Percentiles rank a stretch among this genome's conserved stretches.
These are phyloP conservation scores for Zoysia matrella DNA, from an alignment of 202 grass and related monocot species.

Conservation along the genomic window DNA sequence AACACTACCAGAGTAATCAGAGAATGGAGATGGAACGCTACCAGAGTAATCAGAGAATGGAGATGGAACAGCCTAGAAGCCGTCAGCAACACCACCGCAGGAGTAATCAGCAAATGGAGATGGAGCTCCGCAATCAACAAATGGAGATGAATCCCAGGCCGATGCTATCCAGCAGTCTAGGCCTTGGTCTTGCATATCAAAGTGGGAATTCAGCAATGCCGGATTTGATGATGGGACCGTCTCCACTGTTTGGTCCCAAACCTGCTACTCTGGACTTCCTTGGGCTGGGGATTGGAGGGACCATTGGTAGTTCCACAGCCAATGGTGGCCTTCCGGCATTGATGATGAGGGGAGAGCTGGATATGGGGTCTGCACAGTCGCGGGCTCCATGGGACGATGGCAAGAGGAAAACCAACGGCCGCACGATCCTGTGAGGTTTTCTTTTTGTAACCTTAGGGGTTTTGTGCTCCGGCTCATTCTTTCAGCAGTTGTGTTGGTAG, in stretches of 20 bases:
- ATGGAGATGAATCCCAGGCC: slow-evolving; percentile 52
- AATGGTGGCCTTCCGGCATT: too few relatives aligned
- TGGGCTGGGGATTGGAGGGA: too few relatives aligned
- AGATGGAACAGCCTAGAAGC: slow-evolving; percentile 9
- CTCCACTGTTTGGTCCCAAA: slow-evolving; percentile 59
- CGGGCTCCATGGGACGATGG: too few relatives aligned
- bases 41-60: background rate
- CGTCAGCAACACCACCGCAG: too few relatives aligned
- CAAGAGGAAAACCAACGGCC: background rate
- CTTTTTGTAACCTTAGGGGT: slow-evolving; percentile 49
- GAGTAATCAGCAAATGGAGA: slow-evolving; percentile 28
- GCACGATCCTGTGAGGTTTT: slow-evolving; percentile 65
- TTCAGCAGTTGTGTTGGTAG: slow-evolving; percentile 41
- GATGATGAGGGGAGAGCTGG: too few relatives aligned
- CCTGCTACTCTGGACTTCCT: slow-evolving; percentile 37
- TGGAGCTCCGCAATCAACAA: slow-evolving; percentile 51
- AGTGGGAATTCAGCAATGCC: slow-evolving; percentile 54
- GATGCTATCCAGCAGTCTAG: slow-evolving; percentile 49
- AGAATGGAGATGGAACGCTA: slow-evolving; percentile 46
- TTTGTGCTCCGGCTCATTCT: slow-evolving; percentile 36
- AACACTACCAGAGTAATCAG: slow-evolving; percentile 36
- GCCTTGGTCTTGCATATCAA: slow-evolving; percentile 58
- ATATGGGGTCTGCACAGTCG: too few relatives aligned
- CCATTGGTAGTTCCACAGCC: too few relatives aligned
- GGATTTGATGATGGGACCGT: slow-evolving; percentile 59